A percentile compares a stretch with the other conserved stretches of the same genome.
phyloP scores from a whole-genome alignment of 768 basidiomycete species.

The Lactarius trivialis region DNA sequence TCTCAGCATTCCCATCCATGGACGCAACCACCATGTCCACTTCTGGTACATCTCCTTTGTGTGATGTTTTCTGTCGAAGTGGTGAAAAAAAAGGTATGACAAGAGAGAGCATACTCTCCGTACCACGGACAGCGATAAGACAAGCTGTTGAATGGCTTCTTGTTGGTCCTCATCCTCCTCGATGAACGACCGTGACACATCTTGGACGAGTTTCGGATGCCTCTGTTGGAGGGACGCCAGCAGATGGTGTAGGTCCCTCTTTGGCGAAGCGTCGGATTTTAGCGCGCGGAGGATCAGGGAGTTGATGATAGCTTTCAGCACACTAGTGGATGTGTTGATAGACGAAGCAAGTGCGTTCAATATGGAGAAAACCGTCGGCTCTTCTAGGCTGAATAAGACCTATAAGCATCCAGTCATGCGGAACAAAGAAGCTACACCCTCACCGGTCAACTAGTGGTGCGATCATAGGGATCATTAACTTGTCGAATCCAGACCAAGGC shows the following conservation, averaged over 20 bases:
- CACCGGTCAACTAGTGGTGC: conserved; percentile 36
- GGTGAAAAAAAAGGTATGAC: neutral
- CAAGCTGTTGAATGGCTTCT: conserved; percentile 45
- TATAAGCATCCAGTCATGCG: neutral
- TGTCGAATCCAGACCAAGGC: conserved; percentile 47
- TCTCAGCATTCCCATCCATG: conserved; percentile 51
- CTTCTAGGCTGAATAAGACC: conserved; percentile 5
- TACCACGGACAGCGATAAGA: conserved; percentile 56
- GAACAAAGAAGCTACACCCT: neutral
- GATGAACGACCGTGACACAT: conserved; percentile 35
- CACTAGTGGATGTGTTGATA: neutral
- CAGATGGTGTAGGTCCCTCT: conserved; percentile 27
- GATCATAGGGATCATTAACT: conserved; percentile 50
- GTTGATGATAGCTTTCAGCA: conserved; percentile 12
- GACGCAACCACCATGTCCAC: conserved; percentile 47
- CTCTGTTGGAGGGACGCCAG: conserved; percentile 62
- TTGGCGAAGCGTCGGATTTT: neutral
- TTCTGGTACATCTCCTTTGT: conserved; percentile 7
- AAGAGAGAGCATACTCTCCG: conserved; percentile 13
- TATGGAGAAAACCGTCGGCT: conserved; percentile 1
- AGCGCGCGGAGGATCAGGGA: conserved; percentile 20
- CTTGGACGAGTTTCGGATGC: conserved; percentile 45
- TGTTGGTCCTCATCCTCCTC: conserved; percentile 29
- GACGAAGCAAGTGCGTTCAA: conserved; percentile 6
- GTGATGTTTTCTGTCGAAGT: conserved; percentile 12